These are phyloP conservation scores for Skeletonema tropicum DNA, from an alignment of 108 stramenopile genomes.

Conservation along the genomic window DNA sequence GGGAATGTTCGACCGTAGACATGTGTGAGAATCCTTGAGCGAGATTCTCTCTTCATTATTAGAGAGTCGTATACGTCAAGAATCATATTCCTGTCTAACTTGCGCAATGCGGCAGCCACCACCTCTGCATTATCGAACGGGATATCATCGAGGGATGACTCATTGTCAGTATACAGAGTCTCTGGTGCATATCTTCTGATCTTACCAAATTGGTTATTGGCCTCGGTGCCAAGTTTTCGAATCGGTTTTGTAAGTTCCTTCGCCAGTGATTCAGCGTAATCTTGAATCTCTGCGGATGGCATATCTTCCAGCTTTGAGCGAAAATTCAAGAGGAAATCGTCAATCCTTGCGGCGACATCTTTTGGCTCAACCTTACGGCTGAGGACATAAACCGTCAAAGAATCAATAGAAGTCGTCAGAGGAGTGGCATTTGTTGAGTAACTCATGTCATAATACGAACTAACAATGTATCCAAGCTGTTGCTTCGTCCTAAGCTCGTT, in stretches of 20 bases:
- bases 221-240: slow-evolving; percentile 74
- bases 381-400: slow-evolving; percentile 69
- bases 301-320: slow-evolving; percentile 59
- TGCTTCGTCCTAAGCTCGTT: slow-evolving; percentile 85
- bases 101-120: slow-evolving; percentile 57
- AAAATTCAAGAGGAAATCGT: slow-evolving; percentile 76
- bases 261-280: slow-evolving; percentile 66
- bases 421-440: slow-evolving; percentile 22
- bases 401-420: slow-evolving; percentile 67
- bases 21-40: slow-evolving; percentile 65
- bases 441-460: slow-evolving; percentile 54
- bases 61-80: slow-evolving; percentile 67
- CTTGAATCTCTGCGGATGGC: slow-evolving; percentile 70
- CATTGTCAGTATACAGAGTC: slow-evolving; percentile 19
- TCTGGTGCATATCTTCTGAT: slow-evolving; percentile 80
- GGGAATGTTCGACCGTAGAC: slow-evolving; percentile 88
- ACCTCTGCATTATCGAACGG: slow-evolving; percentile 70
- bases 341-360: slow-evolving; percentile 75
- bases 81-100: slow-evolving; percentile 55
- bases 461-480: slow-evolving; percentile 77
- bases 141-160: slow-evolving; percentile 32
- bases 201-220: slow-evolving; percentile 56
- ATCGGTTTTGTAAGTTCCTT: slow-evolving; percentile 79
- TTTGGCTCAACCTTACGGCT: slow-evolving; percentile 71
- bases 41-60: slow-evolving; percentile 49